phyloP scores from a whole-genome alignment of 2,329 filamentous ascomycete genomes.

The Phialophora expanda region DNA sequence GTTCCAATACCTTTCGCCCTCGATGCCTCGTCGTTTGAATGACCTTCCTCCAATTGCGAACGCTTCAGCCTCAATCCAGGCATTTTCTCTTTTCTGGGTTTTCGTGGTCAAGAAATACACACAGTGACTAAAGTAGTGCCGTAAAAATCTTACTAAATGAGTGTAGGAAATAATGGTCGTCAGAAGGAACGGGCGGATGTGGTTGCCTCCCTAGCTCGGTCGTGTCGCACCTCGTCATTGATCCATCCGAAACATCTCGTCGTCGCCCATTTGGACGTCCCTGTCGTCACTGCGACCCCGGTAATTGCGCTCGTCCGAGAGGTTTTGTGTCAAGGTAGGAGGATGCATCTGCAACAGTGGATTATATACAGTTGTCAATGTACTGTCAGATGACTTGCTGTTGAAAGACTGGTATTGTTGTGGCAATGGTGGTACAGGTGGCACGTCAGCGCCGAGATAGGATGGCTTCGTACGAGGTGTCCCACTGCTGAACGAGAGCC shows the following conservation, averaged over 20 bases:
- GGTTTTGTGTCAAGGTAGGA: slow-evolving; percentile 52
- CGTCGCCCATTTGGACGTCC: slow-evolving; percentile 70
- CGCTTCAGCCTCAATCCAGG: slow-evolving; percentile 23
- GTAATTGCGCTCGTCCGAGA: slow-evolving; percentile 64
- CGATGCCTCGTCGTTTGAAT: neutral
- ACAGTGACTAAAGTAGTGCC: slow-evolving; percentile 24
- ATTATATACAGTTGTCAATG: slow-evolving; percentile 49
- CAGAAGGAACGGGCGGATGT: slow-evolving; percentile 14
- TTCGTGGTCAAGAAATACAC: slow-evolving; percentile 22
- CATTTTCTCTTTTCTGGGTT: slow-evolving; percentile 29
- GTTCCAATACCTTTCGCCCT: slow-evolving; percentile 10
- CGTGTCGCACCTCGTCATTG: slow-evolving; percentile 63
- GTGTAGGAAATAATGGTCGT: slow-evolving; percentile 22
- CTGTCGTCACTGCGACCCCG: slow-evolving; percentile 71
- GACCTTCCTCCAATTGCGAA: slow-evolving; percentile 9
- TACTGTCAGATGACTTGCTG: slow-evolving; percentile 39
- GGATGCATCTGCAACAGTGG: slow-evolving; percentile 52
- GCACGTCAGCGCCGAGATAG: slow-evolving; percentile 72
- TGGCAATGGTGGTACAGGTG: slow-evolving; percentile 85
- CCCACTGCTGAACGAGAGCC: slow-evolving; percentile 86
- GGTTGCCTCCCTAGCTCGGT: neutral
- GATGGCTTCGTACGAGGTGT: slow-evolving; percentile 72
- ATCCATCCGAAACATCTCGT: slow-evolving; percentile 98
- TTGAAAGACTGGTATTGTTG: slow-evolving; percentile 48
- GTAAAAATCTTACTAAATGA: slow-evolving; percentile 28